Evolutionary conservation across 1,139 yeast species (phyloP).

Genomic region (Chernovozyma aurita): DNA sequence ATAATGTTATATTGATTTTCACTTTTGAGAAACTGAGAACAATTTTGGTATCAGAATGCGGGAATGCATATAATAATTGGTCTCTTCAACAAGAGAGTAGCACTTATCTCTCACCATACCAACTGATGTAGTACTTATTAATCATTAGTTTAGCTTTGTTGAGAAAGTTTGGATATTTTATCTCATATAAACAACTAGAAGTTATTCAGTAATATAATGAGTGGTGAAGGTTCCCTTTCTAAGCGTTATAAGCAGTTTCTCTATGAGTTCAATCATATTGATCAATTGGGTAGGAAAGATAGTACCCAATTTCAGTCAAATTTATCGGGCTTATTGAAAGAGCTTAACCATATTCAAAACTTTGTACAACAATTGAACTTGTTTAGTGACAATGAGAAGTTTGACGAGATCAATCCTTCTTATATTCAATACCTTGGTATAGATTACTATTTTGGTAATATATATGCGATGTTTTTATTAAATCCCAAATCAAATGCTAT

Average conservation of each 20-base stretch:
- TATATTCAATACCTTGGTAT: slow-evolving; percentile 52
- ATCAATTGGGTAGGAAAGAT: slow-evolving; percentile 20
- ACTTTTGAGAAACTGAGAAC: no score
- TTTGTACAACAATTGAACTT: slow-evolving; percentile 33
- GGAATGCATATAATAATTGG: not conserved
- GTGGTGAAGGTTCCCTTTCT: slow-evolving; percentile 2
- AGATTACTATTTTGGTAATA: slow-evolving; percentile 47
- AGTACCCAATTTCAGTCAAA: slow-evolving; percentile 21
- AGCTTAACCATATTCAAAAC: slow-evolving; percentile 23
- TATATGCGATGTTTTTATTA: slow-evolving; percentile 13
- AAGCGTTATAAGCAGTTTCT: slow-evolving; percentile 1
- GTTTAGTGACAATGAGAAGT: slow-evolving; percentile 57
- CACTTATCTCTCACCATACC: no score
- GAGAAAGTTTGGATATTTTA: no score
- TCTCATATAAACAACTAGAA: no score
- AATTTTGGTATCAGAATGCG: not conserved
- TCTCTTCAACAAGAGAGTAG: no score
- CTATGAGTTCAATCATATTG: not conserved
- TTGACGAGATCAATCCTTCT: slow-evolving; percentile 53
- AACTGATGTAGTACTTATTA: no score
- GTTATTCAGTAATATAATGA: no score
- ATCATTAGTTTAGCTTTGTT: no score
- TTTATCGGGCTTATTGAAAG: slow-evolving; percentile 19
- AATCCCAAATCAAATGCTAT: slow-evolving; percentile 6
- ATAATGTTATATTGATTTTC: not conserved